Evolutionary conservation across 805 yeast genomes (phyloP).

Genomic region (Ogataea pignaliae): DNA sequence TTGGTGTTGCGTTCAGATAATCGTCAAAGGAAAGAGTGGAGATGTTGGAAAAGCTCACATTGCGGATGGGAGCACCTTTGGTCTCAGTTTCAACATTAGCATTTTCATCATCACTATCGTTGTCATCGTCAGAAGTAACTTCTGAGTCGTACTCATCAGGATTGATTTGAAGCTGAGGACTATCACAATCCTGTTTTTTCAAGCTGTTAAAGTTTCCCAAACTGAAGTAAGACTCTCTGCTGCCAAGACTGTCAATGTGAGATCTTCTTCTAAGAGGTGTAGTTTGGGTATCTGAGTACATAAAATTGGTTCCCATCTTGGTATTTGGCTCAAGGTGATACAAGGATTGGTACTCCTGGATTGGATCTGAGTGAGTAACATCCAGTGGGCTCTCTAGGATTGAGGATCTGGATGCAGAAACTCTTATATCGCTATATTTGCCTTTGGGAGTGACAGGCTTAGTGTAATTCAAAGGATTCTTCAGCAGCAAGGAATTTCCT

Average conservation of each 20-base stretch:
- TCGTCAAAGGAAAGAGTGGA: too few relatives aligned
- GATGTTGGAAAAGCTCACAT: too few relatives aligned
- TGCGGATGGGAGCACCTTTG: not conserved
- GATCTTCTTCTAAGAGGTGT: too few relatives aligned
- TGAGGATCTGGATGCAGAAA: not conserved
- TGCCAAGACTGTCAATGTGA: too few relatives aligned
- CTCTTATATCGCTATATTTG: not conserved
- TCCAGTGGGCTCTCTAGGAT: too few relatives aligned
- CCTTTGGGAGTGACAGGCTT: not conserved
- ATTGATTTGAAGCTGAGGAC: not conserved
- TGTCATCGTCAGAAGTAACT: conserved; percentile 2
- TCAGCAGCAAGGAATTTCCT: too few relatives aligned
- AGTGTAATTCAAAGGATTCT: too few relatives aligned
- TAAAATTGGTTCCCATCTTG: not conserved
- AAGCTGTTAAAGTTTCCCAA: too few relatives aligned
- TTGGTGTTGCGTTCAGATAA: too few relatives aligned
- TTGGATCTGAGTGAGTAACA: conserved; percentile 17
- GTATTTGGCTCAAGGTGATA: conserved; percentile 10
- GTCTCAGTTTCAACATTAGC: not conserved
- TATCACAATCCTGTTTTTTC: too few relatives aligned
- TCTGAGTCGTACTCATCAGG: not conserved
- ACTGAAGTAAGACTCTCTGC: too few relatives aligned
- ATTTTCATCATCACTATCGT: conserved; percentile 3
- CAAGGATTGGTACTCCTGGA: conserved; percentile 16
- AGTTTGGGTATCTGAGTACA: too few relatives aligned